A percentile compares a stretch with the other conserved stretches of the same genome.
phyloP scores from a whole-genome alignment of 306 rosid species.

The Rosa chinensis region DNA sequence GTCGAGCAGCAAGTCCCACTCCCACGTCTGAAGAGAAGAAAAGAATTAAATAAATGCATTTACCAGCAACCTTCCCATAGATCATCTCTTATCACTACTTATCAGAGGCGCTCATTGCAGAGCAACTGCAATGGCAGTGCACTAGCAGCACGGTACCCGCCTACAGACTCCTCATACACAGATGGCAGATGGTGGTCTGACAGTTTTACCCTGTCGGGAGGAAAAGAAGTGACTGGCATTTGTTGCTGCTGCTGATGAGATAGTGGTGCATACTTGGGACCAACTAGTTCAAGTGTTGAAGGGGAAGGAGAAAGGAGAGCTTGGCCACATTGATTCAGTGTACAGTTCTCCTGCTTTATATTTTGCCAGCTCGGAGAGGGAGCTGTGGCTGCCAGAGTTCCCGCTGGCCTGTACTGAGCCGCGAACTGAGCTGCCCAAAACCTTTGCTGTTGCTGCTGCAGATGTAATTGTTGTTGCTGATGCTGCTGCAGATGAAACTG shows the following conservation, averaged over 20 bases:
- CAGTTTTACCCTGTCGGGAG: conserved; percentile 32
- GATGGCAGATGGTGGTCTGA: conserved; percentile 43
- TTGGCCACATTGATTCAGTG: conserved; percentile 25
- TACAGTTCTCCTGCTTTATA: conserved; percentile 41
- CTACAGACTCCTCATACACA: conserved; percentile 37
- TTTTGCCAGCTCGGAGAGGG: conserved; percentile 54
- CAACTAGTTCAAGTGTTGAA: conserved; percentile 39
- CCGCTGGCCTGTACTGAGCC: conserved; percentile 38
- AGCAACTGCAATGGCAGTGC: conserved; percentile 38
- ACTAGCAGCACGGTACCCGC: conserved; percentile 27
- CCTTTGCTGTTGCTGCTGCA: conserved; percentile 30
- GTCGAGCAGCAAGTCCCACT: conserved; percentile 11
- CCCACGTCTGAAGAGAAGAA: conserved; percentile 14
- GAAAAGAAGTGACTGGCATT: conserved; percentile 36
- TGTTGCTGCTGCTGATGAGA: conserved; percentile 47
- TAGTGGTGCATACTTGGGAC: conserved; percentile 40
- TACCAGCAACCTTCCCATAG: conserved; percentile 6
- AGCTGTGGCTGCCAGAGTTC: conserved; percentile 29
- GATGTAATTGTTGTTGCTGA: conserved; percentile 28
- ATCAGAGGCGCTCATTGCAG: conserved; percentile 39
- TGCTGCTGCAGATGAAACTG: conserved; percentile 23
- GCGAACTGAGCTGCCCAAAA: conserved; percentile 51
- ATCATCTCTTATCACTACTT: background rate
- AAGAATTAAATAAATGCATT: conserved; percentile 23
- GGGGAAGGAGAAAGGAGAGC: conserved; percentile 35